Percentiles rank a stretch among this genome's conserved stretches.
phyloP scores from a whole-genome alignment of 768 basidiomycete species.

The Trametes gibbosa region DNA sequence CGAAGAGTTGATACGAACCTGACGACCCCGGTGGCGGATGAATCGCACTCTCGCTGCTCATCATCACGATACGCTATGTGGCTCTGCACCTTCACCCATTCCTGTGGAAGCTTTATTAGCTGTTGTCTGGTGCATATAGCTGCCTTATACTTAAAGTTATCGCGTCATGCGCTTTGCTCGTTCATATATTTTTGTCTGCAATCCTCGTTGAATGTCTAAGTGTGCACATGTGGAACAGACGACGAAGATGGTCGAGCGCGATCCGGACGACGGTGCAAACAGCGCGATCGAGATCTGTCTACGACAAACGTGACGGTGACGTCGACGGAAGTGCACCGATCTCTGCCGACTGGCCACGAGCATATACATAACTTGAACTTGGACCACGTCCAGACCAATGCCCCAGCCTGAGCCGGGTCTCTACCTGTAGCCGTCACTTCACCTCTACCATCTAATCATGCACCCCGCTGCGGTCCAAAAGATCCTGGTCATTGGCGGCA shows the following conservation, averaged over 20 bases:
- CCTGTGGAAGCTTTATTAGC: slow-evolving; percentile 9
- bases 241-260: not conserved
- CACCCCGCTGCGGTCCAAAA: slow-evolving; percentile 39
- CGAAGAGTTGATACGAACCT: slow-evolving; percentile 34
- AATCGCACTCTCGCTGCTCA: slow-evolving; percentile 21
- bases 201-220: not conserved
- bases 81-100: slow-evolving; percentile 10
- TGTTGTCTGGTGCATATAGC: slow-evolving; percentile 17
- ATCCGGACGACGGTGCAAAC: not conserved
- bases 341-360: not conserved
- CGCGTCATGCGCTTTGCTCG: not conserved
- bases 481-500: slow-evolving; percentile 96
- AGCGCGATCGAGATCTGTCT: slow-evolving; percentile 1
- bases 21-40: slow-evolving; percentile 45
- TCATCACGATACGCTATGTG: slow-evolving; percentile 17
- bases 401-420: not conserved
- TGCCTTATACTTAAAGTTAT: slow-evolving; percentile 1
- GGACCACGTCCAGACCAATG: not conserved
- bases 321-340: not conserved
- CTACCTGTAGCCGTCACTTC: not conserved
- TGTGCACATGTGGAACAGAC: not conserved
- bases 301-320: not conserved
- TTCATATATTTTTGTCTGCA: not conserved
- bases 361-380: no score
- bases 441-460: slow-evolving; percentile 6